A percentile compares a stretch with the other conserved stretches of the same genome.
Evolutionary conservation across 2,329 filamentous ascomycete genomes (phyloP).

Genomic region (Trichothecium roseum): DNA sequence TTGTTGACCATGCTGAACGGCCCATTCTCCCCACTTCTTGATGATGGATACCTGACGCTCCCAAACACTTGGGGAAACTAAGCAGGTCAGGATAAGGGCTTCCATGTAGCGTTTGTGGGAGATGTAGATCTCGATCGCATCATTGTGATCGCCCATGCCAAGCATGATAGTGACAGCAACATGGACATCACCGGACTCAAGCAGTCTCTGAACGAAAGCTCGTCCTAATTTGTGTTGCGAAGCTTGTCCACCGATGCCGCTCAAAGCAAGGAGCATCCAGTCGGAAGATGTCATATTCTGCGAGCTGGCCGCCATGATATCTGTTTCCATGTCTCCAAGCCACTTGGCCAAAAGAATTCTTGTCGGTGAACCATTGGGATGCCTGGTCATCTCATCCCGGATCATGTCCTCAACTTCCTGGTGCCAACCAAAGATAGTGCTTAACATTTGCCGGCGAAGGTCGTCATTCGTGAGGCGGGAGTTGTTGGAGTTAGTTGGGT

Average conservation of each 20-base stretch:
- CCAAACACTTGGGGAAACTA: conserved; percentile 80
- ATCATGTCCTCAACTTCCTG: conserved; percentile 73
- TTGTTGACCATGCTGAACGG: conserved; percentile 76
- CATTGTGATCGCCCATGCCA: conserved; percentile 82
- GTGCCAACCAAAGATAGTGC: conserved; percentile 90
- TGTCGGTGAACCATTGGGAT: conserved; percentile 62
- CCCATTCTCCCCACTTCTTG: conserved; percentile 89
- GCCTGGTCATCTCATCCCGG: conserved; percentile 70
- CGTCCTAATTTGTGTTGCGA: conserved; percentile 86
- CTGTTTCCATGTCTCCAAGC: conserved; percentile 76
- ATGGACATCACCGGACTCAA: conserved; percentile 85
- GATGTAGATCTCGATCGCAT: conserved; percentile 93
- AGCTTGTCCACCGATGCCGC: conserved; percentile 64
- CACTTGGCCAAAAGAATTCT: conserved; percentile 83
- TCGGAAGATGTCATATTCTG: conserved; percentile 87
- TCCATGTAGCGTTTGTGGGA: conserved; percentile 90
- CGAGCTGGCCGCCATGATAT: conserved; percentile 69
- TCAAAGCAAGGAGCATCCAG: conserved; percentile 93
- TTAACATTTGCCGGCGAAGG: conserved; percentile 81
- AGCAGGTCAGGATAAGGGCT: conserved; percentile 76
- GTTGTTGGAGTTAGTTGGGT: conserved; percentile 48
- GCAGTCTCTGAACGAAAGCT: conserved; percentile 78
- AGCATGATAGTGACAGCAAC: conserved; percentile 88
- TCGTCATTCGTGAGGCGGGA: conserved; percentile 63
- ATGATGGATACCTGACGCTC: conserved; percentile 80